Evolutionary conservation across 2,329 filamentous ascomycete species (phyloP), one percentile per base, ranked within the genome.

Genomic region (Pseudogymnoascus sp.): DNA sequence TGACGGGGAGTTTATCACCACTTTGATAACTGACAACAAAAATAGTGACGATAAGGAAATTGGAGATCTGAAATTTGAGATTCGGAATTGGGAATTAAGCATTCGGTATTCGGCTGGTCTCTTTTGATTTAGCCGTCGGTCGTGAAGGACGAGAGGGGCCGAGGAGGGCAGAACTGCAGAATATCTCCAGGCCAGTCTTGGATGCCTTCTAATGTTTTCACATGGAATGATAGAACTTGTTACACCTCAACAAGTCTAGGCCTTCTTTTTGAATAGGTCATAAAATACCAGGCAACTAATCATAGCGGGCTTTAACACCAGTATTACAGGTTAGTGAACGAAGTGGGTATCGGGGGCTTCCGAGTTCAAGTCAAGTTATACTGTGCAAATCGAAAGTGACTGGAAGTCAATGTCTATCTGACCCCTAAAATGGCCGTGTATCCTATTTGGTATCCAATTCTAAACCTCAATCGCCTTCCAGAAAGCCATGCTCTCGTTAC

Each of bases 401-500:
- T 6, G 11, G 8, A 16, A 55, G 6, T 33, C 28, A 55, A 55
- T 33, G 28, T 35, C 28, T 55, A 33, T 55, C n/a, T 14, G n/a
- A 21, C 12, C 28, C n/a, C 28, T 33, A 55, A 14, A 14, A 33
- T 31, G 9, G 49, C 8, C 3, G 25, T 33, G 28, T 55, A 55
- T 55, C 49, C 49, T 33, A 55, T 33, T 11, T 55, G 49, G 49
- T 55, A 55, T 55, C 49, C 33, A 60, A 43, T 11, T 60, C 31
- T 60, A 60, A 16, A 60, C 72, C 45, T 71, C 71, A 4, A 85
- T 73, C 7, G 79, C 81, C 63, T 68, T 68, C 49, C 49, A 55
- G 49, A 87, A 88, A 0, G 79, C 77, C 45, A 72, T 70, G 63
- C 80, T 82, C 73, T 87, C 84, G 62, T 75, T 77, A 0, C 84